Conservation (phyloP, 768 basidiomycete species). For the Mycena galericulata region DNA sequence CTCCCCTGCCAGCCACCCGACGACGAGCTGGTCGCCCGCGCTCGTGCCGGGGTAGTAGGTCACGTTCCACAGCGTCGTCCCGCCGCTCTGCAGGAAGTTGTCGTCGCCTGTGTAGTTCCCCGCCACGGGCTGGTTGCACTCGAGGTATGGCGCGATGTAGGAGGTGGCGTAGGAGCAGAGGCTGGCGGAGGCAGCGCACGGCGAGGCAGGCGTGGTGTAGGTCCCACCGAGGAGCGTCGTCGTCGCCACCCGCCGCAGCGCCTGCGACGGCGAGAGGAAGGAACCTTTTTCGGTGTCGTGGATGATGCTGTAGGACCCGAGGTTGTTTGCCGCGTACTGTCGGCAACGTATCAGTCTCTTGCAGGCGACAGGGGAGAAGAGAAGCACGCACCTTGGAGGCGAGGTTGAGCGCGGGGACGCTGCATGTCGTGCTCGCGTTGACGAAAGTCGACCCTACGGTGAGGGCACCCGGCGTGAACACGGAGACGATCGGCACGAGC, state of each 20-base stretch:
- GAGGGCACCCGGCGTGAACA: slow-evolving; percentile 20
- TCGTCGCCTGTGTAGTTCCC: not conserved
- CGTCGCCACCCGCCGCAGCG: not conserved
- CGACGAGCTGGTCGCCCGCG: not conserved
- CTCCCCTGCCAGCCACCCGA: not conserved
- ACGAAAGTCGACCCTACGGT: not conserved
- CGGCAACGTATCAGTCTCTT: too few species aligned
- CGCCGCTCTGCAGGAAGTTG: not conserved
- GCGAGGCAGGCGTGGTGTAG: not conserved
- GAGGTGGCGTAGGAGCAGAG: slow-evolving; percentile 9
- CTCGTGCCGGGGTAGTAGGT: not conserved
- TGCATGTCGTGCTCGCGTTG: not conserved
- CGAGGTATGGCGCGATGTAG: slow-evolving; percentile 10
- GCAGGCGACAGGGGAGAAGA: too few species aligned
- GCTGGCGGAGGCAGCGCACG: not conserved
- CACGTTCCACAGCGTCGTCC: slow-evolving; percentile 9
- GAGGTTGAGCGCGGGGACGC: not conserved
- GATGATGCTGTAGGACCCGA: not conserved
- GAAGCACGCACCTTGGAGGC: not conserved
- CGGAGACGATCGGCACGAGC: slow-evolving; percentile 3
- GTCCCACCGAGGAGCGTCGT: slow-evolving; percentile 1
- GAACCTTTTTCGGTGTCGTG: not conserved
- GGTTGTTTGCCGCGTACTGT: not conserved
- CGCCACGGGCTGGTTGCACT: slow-evolving; percentile 8
- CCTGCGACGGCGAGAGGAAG: not conserved